Evolutionary conservation across 306 rosid species (phyloP), one percentile per base, ranked within the genome.

Genomic region (Begonia loranthoides): DNA sequence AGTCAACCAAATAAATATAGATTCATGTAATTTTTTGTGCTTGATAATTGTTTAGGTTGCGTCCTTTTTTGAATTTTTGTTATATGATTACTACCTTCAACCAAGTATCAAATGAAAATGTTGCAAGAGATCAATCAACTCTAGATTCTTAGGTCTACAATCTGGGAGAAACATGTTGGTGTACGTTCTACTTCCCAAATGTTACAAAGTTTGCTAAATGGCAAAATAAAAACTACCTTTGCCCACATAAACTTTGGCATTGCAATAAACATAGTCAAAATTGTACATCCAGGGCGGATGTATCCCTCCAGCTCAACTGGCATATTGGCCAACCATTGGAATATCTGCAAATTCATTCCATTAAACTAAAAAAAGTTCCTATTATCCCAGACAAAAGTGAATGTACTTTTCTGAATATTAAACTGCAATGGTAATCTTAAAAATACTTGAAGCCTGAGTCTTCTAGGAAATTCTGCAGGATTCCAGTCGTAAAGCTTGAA

Each of bases 401-500:
- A 46, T 59, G 57, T 66, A 57, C 56, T 45, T 51, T 45, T 21
- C 44, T 36, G 63, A 72, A 76, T 76, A 83, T 87, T 81, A 83
- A 92, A 86, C 93, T 78, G 94, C 63, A 78, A 75, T 33, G 78
- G 69, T 49, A 81, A 64, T 65, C 76, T 66, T 78, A 76, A 62
- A 80, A 78, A 55, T 92, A 92, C 99, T 92, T 92, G 99, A 74
- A 78, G 94, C 43, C 99, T 88, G 41, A 92, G 99, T 76, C 96
- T 70, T 79, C 99, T 83, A 47, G 99, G 99, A 55, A 92, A 92
- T 36, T 92, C 99, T 0, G 99, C 99, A 17, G 99, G 99, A 68
- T 92, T 92, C 99, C 99, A 92, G 69, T 92, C 99, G 51, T 92
- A 92, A 52, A 92, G 99, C 82, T 92, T 92, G 70, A 92, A 92